Base-by-base conservation (phyloP, 1,284 basidiomycete species). In the Fomitopsis palustris region DNA sequence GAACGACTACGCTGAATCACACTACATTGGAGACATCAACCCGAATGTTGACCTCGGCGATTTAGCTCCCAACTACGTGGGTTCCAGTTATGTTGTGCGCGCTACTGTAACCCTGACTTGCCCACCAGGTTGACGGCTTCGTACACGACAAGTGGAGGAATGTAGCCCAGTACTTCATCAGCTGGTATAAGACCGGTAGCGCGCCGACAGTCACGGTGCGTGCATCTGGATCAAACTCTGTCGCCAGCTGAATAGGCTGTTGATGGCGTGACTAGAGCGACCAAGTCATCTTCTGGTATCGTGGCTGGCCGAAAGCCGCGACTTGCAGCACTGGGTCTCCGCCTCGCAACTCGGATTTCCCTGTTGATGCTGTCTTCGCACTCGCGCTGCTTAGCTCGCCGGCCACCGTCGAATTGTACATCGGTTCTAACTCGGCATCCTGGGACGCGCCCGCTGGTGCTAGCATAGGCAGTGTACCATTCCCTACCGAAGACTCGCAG, bases 211-310 rank as follows among this genome's bases (percentile, higher is more conserved):
- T 74, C 23, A 64, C 63, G 1, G 71, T 72, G 33, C n/a, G 69
- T 61, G 0, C n/a, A 25, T 47, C 17, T 7, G 16, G 27, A 16
- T 10, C 12, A 16, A 5, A 17, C 16, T 25, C 35, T 21, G n/a
- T 9, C 53, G 29, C 10, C 10, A 23, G 31, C 29, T 25, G 31
- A 9, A 33, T n/a, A n/a, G n/a, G n/a, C 25, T 19, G 19, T 10
- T 53, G 10, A 45, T 38, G n/a, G n/a, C 45, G 41, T 7, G 17
- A 9, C 25, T 55, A 72, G 72, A 59, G 66, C 21, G 72, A 75
- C 51, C 60, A 67, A 52, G 66, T 75, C 5, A 68, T 75, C 4
- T 74, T 70, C 63, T 75, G 73, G 73, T 75, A 74, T 62, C 68
- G 73, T 23, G 63, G 65, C 27, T 66, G 70, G 54, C 72, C 72